A percentile compares a stretch with the other conserved stretches of the same genome.
Conservation (phyloP, 2,329 filamentous ascomycete genomes). For the Apiospora aurea region DNA sequence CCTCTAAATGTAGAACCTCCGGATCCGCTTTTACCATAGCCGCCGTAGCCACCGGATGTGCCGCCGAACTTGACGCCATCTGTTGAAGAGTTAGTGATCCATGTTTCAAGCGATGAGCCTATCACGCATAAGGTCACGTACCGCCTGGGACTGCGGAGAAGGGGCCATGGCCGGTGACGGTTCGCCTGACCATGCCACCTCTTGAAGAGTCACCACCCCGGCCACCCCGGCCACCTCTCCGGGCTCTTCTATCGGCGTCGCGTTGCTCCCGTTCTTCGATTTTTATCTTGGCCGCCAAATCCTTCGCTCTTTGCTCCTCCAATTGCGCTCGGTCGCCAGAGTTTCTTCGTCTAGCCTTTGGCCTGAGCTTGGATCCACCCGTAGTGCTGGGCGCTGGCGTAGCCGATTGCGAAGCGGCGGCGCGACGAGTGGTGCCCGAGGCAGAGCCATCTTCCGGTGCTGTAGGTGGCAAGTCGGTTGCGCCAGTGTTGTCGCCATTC, state of each 20-base stretch:
- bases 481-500: neutral
- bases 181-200: constrained; percentile 40
- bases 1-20: constrained; percentile 32
- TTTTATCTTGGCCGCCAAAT: constrained; percentile 41
- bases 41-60: constrained; percentile 30
- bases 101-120: neutral
- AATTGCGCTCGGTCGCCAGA: constrained; percentile 56
- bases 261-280: constrained; percentile 42
- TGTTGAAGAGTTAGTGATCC: constrained; percentile 31
- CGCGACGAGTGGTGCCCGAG: neutral
- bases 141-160: constrained; percentile 42
- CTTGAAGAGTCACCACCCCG: constrained; percentile 39
- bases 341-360: constrained; percentile 56
- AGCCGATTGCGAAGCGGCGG: constrained; percentile 35
- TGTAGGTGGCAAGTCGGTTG: constrained; percentile 4
- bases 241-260: constrained; percentile 44
- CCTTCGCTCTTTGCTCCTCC: constrained; percentile 46
- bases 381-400: constrained; percentile 40
- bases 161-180: constrained; percentile 44
- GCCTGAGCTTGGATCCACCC: constrained; percentile 45
- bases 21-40: constrained; percentile 30
- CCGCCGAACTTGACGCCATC: constrained; percentile 37
- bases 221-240: constrained; percentile 46
- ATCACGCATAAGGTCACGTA: constrained; percentile 29
- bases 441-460: neutral